Conservation (phyloP, 2,329 filamentous ascomycete genomes). For the Colletotrichum navitas region DNA sequence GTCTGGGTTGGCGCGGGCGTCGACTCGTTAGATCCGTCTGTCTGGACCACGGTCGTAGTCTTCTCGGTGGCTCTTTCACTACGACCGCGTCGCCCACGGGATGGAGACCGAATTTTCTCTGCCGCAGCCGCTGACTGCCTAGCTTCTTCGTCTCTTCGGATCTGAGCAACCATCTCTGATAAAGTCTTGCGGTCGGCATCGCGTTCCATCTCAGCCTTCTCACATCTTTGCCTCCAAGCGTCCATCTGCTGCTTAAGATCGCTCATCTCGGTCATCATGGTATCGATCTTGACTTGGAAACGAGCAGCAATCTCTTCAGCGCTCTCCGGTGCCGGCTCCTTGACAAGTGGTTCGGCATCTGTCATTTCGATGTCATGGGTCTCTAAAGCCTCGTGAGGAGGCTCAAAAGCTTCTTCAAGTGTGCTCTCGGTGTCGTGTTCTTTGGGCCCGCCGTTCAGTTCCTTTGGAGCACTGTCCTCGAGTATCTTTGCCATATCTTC, state of each 20-base stretch:
- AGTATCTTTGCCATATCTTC: slow-evolving; percentile 84
- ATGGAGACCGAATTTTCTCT: slow-evolving; percentile 56
- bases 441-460: slow-evolving; percentile 55
- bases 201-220: slow-evolving; percentile 83
- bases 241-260: slow-evolving; percentile 86
- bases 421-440: slow-evolving; percentile 54
- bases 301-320: slow-evolving; percentile 54
- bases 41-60: slow-evolving; percentile 15
- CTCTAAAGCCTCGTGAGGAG: slow-evolving; percentile 53
- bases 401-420: slow-evolving; percentile 62
- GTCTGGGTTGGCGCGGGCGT: slow-evolving; percentile 38
- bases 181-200: slow-evolving; percentile 79
- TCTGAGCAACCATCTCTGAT: slow-evolving; percentile 87
- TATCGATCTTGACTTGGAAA: slow-evolving; percentile 79
- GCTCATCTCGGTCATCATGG: slow-evolving; percentile 83
- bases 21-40: slow-evolving; percentile 20
- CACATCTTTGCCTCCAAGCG: slow-evolving; percentile 80
- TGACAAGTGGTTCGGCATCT: slow-evolving; percentile 40
- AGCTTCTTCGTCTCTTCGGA: slow-evolving; percentile 76
- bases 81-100: slow-evolving; percentile 45
- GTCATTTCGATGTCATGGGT: slow-evolving; percentile 45
- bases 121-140: slow-evolving; percentile 57
- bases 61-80: slow-evolving; percentile 31
- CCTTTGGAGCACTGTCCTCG: slow-evolving; percentile 63
- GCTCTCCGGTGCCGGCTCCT: slow-evolving; percentile 50